Evolutionary conservation across 2,329 filamentous ascomycete genomes (phyloP).

Genomic region (Fusarium burgessii): DNA sequence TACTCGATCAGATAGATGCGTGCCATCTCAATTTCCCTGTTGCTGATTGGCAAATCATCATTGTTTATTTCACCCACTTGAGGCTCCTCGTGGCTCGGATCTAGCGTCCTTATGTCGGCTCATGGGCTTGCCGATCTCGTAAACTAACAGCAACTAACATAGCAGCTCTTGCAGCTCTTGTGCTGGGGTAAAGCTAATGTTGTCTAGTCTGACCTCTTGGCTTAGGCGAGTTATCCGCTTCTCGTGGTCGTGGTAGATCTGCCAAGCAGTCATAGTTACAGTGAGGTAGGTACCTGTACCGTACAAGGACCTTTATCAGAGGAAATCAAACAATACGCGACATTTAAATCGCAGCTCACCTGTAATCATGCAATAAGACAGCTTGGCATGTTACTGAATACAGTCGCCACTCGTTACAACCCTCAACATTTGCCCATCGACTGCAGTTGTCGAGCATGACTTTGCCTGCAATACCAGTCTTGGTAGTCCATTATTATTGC

Average conservation of each 20-base stretch:
- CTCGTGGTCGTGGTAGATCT: conserved; percentile 20
- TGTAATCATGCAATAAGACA: background rate
- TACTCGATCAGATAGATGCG: no score
- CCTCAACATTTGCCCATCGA: background rate
- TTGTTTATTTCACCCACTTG: background rate
- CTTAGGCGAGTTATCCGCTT: conserved; percentile 2
- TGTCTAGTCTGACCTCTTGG: conserved; percentile 2
- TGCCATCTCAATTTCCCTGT: no score
- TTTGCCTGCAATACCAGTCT: background rate
- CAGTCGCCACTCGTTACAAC: background rate
- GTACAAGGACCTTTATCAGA: background rate
- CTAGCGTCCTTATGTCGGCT: background rate
- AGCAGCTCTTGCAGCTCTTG: background rate
- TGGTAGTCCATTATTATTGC: background rate
- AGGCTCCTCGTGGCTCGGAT: background rate
- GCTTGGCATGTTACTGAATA: background rate
- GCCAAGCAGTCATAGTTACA: conserved; percentile 8
- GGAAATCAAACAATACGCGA: background rate
- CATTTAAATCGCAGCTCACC: background rate
- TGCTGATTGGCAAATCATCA: background rate
- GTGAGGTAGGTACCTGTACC: background rate
- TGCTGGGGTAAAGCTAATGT: conserved; percentile 13
- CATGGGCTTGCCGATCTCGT: conserved; percentile 4
- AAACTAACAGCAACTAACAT: background rate
- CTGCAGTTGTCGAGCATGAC: background rate